Evolutionary conservation across 495 filamentous ascomycete genomes (phyloP).

Genomic region (Hypoxylon fragiforme): DNA sequence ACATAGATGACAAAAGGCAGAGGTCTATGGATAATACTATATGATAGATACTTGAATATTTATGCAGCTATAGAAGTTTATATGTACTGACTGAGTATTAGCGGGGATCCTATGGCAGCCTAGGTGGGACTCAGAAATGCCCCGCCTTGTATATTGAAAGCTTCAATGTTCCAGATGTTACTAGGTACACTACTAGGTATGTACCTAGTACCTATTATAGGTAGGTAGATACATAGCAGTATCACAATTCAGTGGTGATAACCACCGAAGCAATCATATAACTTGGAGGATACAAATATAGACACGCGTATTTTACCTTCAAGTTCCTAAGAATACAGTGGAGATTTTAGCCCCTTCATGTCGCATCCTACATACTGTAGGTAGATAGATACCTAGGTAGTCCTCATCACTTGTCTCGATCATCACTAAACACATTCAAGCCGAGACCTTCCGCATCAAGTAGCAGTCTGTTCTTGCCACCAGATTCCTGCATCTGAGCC

Average conservation of each 20-base stretch:
- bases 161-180: too few species aligned
- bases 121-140: not conserved
- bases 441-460: conserved; percentile 88
- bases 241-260: not conserved
- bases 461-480: conserved; percentile 91
- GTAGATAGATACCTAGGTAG: too few species aligned
- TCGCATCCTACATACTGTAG: conserved; percentile 4
- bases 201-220: not conserved
- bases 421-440: conserved; percentile 75
- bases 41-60: too few species aligned
- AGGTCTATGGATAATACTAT: too few species aligned
- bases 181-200: not conserved
- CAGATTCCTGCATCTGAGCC: conserved; percentile 75
- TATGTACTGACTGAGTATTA: too few species aligned
- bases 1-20: too few species aligned
- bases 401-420: conserved; percentile 47
- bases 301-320: conserved; percentile 32
- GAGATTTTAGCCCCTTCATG: conserved; percentile 43
- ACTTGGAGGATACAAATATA: too few species aligned
- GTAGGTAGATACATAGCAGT: not conserved
- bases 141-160: too few species aligned
- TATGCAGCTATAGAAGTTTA: too few species aligned
- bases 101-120: not conserved
- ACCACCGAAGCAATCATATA: too few species aligned
- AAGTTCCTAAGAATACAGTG: conserved; percentile 45